Evolutionary conservation across 1,284 basidiomycete species (phyloP), one percentile per base, ranked within the genome.

Genomic region (Cutaneotrichosporon cyanovorans): DNA sequence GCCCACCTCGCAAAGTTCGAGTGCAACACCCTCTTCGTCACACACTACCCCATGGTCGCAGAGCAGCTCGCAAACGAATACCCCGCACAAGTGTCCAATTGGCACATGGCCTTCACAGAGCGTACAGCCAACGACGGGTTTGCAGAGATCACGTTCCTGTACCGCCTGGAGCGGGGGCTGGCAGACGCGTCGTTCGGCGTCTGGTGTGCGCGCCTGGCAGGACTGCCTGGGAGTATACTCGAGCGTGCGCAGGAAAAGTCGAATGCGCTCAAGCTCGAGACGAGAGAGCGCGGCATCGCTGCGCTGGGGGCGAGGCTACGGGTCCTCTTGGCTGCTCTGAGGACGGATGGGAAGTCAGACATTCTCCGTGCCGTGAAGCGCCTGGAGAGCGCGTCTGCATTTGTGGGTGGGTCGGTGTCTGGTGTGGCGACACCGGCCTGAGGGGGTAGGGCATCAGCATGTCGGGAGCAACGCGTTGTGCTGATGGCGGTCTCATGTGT

Each of bases 21-120:
- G 53, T 84, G 84, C 73, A 86, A 85, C 65, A 88, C 87, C 0
- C 71, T 93, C n/a, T 95, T 95, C 66, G 90, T 93, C 57, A 95
- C 90, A 0, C 90, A 95, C 63, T 95, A 92, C 60, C 89, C 89
- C 1, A 74, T 66, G 40, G 63, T 74, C 0, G 72, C 71, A 1
- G 63, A 69, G 33, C 70, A 74, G 45, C 82, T 58, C 73, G 89
- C 45, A 79, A 83, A 46, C 71, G 77, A 45, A 8, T 38, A 65
- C 60, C 56, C 49, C 40, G 59, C 68, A 0, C 38, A 48, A 4
- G 60, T 92, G 23, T 76, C 80, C 53, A 89, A 89, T 62, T 71
- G 84, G 59, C 89, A 95, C 61, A 93, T 95, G 87, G 81, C 81
- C 14, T 93, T 87, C 62, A 77, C 84, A 22, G 60, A 66, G 50